phyloP scores from a whole-genome alignment of 2,329 filamentous ascomycete species.

The Aspergillus novofumigatus region DNA sequence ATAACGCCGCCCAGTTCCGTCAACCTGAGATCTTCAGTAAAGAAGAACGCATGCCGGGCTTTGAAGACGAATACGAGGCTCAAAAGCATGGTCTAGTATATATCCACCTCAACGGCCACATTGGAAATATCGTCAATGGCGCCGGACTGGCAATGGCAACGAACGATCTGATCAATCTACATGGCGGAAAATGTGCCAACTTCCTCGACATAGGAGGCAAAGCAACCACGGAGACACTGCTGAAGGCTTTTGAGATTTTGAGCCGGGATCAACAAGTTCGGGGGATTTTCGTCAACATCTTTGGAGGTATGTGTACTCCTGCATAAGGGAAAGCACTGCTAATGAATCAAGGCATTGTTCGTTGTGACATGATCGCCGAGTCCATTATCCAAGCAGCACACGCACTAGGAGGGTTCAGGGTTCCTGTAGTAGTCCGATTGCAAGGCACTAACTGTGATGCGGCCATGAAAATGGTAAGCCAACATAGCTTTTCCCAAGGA shows the following conservation, averaged over 20 bases:
- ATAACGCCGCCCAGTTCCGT: constrained; percentile 45
- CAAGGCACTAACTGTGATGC: constrained; percentile 47
- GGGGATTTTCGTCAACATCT: constrained; percentile 56
- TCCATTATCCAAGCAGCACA: constrained; percentile 44
- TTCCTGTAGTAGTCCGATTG: constrained; percentile 46
- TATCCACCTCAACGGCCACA: constrained; percentile 29
- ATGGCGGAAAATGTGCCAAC: constrained; percentile 29
- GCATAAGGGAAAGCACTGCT: neutral
- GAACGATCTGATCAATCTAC: constrained; percentile 25
- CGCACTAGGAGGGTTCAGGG: constrained; percentile 33
- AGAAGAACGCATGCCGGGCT: constrained; percentile 33
- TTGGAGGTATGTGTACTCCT: constrained; percentile 19
- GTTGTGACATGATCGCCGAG: constrained; percentile 51
- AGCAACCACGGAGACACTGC: constrained; percentile 25
- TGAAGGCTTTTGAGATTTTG: constrained; percentile 27
- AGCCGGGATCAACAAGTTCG: constrained; percentile 19
- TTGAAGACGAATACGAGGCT: constrained; percentile 31
- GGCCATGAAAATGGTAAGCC: constrained; percentile 40
- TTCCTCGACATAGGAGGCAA: constrained; percentile 31
- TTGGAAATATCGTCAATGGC: constrained; percentile 33
- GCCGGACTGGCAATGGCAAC: constrained; percentile 36
- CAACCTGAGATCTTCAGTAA: constrained; percentile 39
- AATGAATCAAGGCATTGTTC: constrained; percentile 41
- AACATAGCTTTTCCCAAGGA: neutral
- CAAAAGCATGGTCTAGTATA: constrained; percentile 30